Evolutionary conservation across 2,329 filamentous ascomycete genomes (phyloP), one percentile per base, ranked within the genome.

Genomic region (Verticillium alfalfae): DNA sequence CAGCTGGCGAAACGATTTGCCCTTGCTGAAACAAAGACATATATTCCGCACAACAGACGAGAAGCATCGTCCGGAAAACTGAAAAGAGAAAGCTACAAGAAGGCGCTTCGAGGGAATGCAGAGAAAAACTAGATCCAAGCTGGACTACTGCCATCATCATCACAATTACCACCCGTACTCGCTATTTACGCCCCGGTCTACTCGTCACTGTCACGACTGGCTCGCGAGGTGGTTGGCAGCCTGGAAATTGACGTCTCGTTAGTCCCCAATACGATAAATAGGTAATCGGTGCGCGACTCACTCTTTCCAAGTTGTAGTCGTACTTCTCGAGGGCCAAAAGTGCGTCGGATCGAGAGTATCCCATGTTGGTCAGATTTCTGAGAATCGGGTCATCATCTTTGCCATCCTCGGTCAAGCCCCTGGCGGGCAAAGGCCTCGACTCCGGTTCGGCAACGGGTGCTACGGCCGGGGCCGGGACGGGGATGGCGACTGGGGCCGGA

Each of bases 301-400:
- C 94, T 86, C 91, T 92, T 76, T 97, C 93, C 72, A 97, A 84
- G 74, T 97, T 95, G 77, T 98, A 97, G 78, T 98, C 93, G 73
- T 91, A 97, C 75, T 94, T 93, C 80, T 98, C 94, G 72, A 98
- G 78, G 31, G 95, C 94, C 58, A 82, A 81, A 39, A 97, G 78
- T 16, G 92, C 90, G 58, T 91, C 87, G 8, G 81, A 79, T 36
- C 94, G 83, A 5, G 86, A 77, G 72, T 96, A 98, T 0, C 94
- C 94, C 93, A 98, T 97, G 10, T 86, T 84, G 1, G 92, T 96
- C 70, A 98, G 75, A 68, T 93, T 88, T 80, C 96, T 96, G 67
- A 98, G 78, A 61, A 96, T 94, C 9, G 92, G 90, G 71, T 98
- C 94, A 71, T 98, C 94, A 70, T 96, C 91, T 70, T 90, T 90